Conservation (phyloP, 2,329 filamentous ascomycete genomes). For the Exophiala xenobiotica region DNA sequence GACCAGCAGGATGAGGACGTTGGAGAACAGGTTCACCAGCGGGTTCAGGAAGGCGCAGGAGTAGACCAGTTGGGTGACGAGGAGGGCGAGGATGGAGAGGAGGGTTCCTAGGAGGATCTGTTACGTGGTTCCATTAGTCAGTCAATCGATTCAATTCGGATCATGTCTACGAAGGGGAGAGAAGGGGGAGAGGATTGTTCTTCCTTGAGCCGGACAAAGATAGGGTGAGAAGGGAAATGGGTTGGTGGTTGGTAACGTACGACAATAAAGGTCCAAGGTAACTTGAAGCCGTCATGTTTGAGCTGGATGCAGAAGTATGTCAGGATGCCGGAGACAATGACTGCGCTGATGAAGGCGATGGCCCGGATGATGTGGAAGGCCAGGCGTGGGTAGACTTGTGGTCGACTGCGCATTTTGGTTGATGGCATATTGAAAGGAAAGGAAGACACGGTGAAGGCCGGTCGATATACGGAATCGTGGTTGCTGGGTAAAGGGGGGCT, state of each 20-base stretch:
- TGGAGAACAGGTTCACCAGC: constrained; percentile 51
- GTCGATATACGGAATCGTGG: too few species aligned
- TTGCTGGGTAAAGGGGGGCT: too few species aligned
- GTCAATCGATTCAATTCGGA: neutral
- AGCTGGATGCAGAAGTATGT: constrained; percentile 57
- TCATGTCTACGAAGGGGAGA: neutral
- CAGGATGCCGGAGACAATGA: constrained; percentile 56
- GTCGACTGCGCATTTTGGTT: constrained; percentile 24
- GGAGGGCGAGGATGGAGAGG: constrained; percentile 51
- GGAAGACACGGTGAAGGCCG: too few species aligned
- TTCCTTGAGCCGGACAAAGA: neutral
- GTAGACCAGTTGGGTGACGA: constrained; percentile 52
- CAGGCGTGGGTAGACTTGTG: constrained; percentile 38
- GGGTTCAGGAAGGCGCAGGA: constrained; percentile 54
- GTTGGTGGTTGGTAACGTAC: constrained; percentile 47
- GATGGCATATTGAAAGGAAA: constrained; percentile 13
- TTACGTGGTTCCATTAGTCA: neutral
- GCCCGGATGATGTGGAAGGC: constrained; percentile 43
- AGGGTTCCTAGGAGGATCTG: constrained; percentile 54
- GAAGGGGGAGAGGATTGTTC: neutral
- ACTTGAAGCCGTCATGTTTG: constrained; percentile 49
- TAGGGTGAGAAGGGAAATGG: too few species aligned
- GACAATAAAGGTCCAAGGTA: constrained; percentile 61
- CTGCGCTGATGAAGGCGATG: constrained; percentile 50
- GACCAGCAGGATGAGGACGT: constrained; percentile 49